phyloP scores from a whole-genome alignment of 2,329 filamentous ascomycete genomes.

The Ascochyta rabiei region DNA sequence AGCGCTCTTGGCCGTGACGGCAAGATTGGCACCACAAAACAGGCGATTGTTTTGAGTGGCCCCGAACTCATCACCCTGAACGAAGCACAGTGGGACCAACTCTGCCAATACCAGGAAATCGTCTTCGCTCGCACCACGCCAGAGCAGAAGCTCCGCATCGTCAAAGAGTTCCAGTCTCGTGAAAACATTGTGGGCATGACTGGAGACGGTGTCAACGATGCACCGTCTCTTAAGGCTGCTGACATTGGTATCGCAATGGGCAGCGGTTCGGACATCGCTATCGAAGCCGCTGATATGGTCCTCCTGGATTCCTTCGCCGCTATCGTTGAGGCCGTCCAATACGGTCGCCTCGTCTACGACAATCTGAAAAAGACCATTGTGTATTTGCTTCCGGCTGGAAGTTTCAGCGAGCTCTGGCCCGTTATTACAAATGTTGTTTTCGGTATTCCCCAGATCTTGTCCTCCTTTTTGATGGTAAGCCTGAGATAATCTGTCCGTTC shows the following conservation, averaged over 20 bases:
- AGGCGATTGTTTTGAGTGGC: slow-evolving; percentile 43
- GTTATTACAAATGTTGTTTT: slow-evolving; percentile 75
- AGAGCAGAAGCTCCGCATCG: slow-evolving; percentile 79
- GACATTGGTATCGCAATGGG: slow-evolving; percentile 66
- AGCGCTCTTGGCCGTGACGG: slow-evolving; percentile 55
- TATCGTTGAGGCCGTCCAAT: slow-evolving; percentile 73
- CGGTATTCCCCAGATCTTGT: slow-evolving; percentile 74
- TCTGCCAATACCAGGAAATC: slow-evolving; percentile 71
- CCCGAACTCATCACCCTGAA: slow-evolving; percentile 67
- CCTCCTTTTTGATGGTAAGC: slow-evolving; percentile 69
- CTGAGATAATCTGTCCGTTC: neutral
- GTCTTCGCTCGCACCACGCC: slow-evolving; percentile 76
- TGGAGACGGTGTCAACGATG: slow-evolving; percentile 57
- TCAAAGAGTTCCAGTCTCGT: slow-evolving; percentile 72
- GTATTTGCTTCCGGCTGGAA: slow-evolving; percentile 75
- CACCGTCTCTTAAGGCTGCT: slow-evolving; percentile 63
- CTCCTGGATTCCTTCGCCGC: slow-evolving; percentile 72
- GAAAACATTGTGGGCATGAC: slow-evolving; percentile 62
- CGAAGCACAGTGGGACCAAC: slow-evolving; percentile 70
- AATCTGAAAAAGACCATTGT: slow-evolving; percentile 78
- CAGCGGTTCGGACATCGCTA: slow-evolving; percentile 64
- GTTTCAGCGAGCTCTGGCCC: slow-evolving; percentile 76
- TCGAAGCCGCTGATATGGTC: slow-evolving; percentile 68
- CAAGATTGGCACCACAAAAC: slow-evolving; percentile 29
- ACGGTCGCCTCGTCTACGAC: slow-evolving; percentile 77